Evolutionary conservation across 73 alveolate genomes (phyloP).

Genomic region (Paramecium sonneborni): DNA sequence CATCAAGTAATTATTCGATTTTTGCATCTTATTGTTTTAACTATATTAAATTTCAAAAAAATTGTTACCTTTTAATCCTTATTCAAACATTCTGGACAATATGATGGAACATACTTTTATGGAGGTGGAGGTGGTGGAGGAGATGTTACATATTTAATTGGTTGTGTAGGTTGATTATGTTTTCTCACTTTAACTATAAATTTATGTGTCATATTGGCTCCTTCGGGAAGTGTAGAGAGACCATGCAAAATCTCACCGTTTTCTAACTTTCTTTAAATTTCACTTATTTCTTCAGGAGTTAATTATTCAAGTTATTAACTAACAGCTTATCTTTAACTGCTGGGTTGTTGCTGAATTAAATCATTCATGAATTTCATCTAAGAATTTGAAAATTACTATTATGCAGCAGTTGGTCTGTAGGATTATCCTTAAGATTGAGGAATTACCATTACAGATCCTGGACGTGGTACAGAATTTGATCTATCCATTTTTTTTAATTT

Average conservation of each 20-base stretch:
- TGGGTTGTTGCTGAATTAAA: neutral
- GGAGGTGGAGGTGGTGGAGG: neutral
- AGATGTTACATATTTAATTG: neutral
- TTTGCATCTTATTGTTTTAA: neutral
- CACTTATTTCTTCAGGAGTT: constrained; percentile 29
- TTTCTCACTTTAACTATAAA: constrained; percentile 16
- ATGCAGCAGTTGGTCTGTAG: neutral
- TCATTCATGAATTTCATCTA: constrained; percentile 5
- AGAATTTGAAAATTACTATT: neutral
- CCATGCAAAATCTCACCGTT: constrained; percentile 33
- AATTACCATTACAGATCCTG: neutral
- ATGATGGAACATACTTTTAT: neutral
- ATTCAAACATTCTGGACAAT: neutral
- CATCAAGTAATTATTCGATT: neutral
- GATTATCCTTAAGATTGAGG: neutral
- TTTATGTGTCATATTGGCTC: constrained; percentile 31
- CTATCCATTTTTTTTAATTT: constrained; percentile 1
- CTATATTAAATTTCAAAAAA: neutral
- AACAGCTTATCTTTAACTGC: constrained; percentile 7
- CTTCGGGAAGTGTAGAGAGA: constrained; percentile 14
- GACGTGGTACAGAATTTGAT: constrained; percentile 1
- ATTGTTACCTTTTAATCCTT: neutral
- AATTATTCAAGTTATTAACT: neutral
- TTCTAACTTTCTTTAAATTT: constrained; percentile 11
- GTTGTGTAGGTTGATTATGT: neutral